Percentiles rank a stretch among this genome's conserved stretches.
These are phyloP conservation scores for Murraya koenigii DNA, from an alignment of 345 rosid genomes.

Conservation along the genomic window DNA sequence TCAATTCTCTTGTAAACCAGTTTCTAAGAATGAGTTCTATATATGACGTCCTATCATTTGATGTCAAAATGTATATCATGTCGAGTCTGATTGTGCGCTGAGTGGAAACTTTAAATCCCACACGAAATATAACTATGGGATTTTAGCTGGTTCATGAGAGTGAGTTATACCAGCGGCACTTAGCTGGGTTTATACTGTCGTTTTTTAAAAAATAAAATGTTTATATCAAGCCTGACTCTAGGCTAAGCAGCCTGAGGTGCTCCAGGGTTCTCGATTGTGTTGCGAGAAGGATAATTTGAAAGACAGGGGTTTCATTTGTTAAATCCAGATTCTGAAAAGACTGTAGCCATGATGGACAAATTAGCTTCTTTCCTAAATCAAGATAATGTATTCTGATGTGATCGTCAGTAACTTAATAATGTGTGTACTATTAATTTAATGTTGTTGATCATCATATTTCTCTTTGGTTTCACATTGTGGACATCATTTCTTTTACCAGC, in stretches of 20 bases:
- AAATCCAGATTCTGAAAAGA: constrained; percentile 23
- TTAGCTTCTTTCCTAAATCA: constrained; percentile 27
- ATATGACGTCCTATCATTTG: no score
- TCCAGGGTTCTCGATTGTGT: constrained; percentile 29
- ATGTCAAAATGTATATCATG: no score
- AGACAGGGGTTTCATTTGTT: constrained; percentile 37
- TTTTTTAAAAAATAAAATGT: no score
- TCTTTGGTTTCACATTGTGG: background rate
- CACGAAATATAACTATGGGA: no score
- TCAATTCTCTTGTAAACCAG: no score
- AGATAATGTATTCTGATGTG: background rate
- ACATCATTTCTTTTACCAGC: no score
- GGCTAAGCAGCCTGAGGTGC: constrained; percentile 21
- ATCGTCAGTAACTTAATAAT: background rate
- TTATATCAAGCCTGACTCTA: constrained; percentile 3
- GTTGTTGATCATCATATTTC: background rate
- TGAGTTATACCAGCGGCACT: no score
- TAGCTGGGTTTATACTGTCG: no score
- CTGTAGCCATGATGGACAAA: constrained; percentile 21
- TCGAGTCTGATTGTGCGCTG: no score
- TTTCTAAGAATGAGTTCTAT: no score
- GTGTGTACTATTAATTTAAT: background rate
- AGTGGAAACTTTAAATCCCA: no score
- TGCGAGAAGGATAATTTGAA: constrained; percentile 37
- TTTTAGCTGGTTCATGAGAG: no score